These are phyloP conservation scores for Acanthamoeba culbertsoni DNA, from an alignment of 208 protist species.

Conservation along the genomic window DNA sequence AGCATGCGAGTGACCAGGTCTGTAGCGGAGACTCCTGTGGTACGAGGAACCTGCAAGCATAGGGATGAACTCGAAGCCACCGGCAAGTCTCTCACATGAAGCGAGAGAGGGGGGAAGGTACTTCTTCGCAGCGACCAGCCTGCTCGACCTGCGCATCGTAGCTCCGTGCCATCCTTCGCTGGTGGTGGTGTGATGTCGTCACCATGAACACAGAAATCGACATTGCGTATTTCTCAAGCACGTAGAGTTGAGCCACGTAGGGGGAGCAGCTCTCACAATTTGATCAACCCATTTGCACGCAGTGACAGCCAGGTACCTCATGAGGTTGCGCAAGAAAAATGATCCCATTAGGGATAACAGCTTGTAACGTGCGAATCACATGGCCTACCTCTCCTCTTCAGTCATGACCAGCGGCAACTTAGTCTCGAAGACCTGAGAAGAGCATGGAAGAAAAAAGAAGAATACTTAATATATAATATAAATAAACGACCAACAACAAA, in stretches of 20 bases:
- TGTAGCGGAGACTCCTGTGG: conserved; percentile 96
- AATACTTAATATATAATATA: too few species aligned
- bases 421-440: conserved; percentile 93
- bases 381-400: conserved; percentile 88
- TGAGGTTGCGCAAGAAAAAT: neutral
- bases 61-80: neutral
- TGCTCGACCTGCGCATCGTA: conserved; percentile 93
- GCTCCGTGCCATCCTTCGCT: conserved; percentile 93
- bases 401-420: conserved; percentile 97
- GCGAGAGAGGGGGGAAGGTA: neutral
- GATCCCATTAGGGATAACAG: neutral
- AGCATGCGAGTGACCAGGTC: conserved; percentile 97
- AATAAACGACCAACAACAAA: too few species aligned
- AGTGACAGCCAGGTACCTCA: conserved; percentile 86
- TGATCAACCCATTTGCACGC: conserved; percentile 98
- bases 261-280: conserved; percentile 94
- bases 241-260: conserved; percentile 84
- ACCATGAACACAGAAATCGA: conserved; percentile 97
- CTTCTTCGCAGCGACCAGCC: conserved; percentile 66
- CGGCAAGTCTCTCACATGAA: neutral
- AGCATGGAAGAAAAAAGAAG: too few species aligned
- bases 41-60: conserved; percentile 65
- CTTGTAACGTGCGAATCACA: neutral
- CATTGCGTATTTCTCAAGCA: conserved; percentile 90
- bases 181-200: conserved; percentile 96